Base-by-base conservation (phyloP, 768 basidiomycete species). In the Trametopsis cervina region DNA sequence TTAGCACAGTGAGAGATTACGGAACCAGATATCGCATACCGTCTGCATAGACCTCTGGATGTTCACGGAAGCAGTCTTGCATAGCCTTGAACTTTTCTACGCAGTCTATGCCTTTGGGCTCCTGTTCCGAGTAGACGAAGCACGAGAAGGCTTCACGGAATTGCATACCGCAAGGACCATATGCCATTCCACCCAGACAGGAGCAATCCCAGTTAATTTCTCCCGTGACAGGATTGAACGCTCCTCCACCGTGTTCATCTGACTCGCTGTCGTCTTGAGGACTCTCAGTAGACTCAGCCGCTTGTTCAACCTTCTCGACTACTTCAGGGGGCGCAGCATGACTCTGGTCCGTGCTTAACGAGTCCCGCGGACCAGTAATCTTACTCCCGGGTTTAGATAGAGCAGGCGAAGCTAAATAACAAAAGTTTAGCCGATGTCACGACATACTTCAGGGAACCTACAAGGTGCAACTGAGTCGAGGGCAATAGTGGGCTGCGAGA, bases 131-230 rank as follows among this genome's bases (percentile, higher is more conserved):
- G 66, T 78, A 83, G 5, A 99, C 82, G 57, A 99, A 99, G 69
- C 96, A 99, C 27, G 91, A 90, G 69, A 99, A 99, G 1, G 96
- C 95, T 53, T 85, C 89, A 53, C 85, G 83, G 73, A 99, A 99
- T 56, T 97, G 77, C 52, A 76, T 74, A 7, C 96, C 96, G 60
- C 96, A 99, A 9, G 93, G 92, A 4, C 96, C 95, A 61, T 98
- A 76, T 9, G 95, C 95, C 96, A 99, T 97, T 42, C 96, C 96
- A 25, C 96, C 96, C 6, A 99, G 80, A 65, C 96, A 98, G 1
- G 96, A 92, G 65, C 96, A 99, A 63, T 97, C 96, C 96, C 96
- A 99, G 70, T 99, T 99, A 60, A 99, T 98, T 76, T 97, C 93
- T 38, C 96, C 96, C 1, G 96, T 99, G 53, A 81, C 92, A 17